A percentile compares a stretch with the other conserved stretches of the same genome.
phyloP scores from a whole-genome alignment of 257 asterid genomes.

The Solanum tacnaense region DNA sequence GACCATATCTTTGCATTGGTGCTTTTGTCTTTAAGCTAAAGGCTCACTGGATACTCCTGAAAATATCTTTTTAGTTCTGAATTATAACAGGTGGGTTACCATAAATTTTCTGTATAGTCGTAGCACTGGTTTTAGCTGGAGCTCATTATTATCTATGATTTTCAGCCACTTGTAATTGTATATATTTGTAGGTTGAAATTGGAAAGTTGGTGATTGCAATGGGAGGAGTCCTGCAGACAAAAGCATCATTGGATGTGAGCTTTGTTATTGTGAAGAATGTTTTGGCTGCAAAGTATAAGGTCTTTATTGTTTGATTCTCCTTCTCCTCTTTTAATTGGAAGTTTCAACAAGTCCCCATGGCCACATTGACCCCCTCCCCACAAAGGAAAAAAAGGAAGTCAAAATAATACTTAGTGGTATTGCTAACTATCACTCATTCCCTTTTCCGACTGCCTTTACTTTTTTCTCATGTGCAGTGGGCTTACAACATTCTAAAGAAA shows the following conservation, averaged over 20 bases:
- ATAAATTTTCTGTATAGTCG: background rate
- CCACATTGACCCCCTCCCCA: background rate
- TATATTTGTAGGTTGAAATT: constrained; percentile 52
- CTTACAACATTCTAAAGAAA: constrained; percentile 58
- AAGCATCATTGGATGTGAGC: constrained; percentile 71
- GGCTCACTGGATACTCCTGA: background rate
- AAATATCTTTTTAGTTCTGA: background rate
- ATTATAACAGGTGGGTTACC: background rate
- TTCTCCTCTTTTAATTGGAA: background rate
- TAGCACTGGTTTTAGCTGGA: background rate
- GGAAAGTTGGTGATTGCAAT: constrained; percentile 66
- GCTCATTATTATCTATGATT: background rate
- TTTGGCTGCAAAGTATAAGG: constrained; percentile 80
- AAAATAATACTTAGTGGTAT: background rate
- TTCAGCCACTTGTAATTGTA: constrained; percentile 12
- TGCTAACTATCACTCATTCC: constrained; percentile 3
- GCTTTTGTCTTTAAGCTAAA: background rate
- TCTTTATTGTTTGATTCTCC: constrained; percentile 4
- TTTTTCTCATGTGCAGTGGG: constrained; percentile 55
- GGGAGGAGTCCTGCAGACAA: constrained; percentile 72
- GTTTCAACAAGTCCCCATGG: background rate
- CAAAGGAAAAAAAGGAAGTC: background rate
- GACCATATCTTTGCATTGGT: background rate
- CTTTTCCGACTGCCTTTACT: constrained; percentile 5
- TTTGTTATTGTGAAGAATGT: constrained; percentile 89